These are phyloP conservation scores for Cyberlindnera maclurae DNA, from an alignment of 805 yeast species.

Conservation along the genomic window DNA sequence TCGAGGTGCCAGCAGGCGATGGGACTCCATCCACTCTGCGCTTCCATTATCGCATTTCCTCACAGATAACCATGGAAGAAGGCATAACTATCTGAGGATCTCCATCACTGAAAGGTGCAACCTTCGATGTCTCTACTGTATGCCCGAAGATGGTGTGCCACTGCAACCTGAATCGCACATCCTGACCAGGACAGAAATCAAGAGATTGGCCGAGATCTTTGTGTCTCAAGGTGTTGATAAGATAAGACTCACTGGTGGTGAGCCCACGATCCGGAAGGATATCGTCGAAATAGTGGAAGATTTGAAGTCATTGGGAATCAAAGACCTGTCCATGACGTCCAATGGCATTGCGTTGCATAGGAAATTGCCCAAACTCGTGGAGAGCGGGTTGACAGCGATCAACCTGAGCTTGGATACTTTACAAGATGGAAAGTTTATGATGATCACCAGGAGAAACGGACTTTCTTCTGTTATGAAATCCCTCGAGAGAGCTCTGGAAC, in stretches of 20 bases:
- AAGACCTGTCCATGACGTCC: slow-evolving; percentile 44
- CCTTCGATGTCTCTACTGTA: slow-evolving; percentile 41
- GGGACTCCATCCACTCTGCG: slow-evolving; percentile 15
- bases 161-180: slow-evolving; percentile 35
- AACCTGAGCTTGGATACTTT: slow-evolving; percentile 45
- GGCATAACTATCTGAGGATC: slow-evolving; percentile 43
- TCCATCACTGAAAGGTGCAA: slow-evolving; percentile 47
- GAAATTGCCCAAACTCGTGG: slow-evolving; percentile 35
- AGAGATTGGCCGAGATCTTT: slow-evolving; percentile 35
- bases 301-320: slow-evolving; percentile 32
- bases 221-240: slow-evolving; percentile 43
- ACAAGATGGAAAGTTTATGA: slow-evolving; percentile 41
- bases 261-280: slow-evolving; percentile 47
- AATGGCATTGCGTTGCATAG: slow-evolving; percentile 45
- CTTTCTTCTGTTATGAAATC: slow-evolving; percentile 37
- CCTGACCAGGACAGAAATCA: slow-evolving; percentile 37
- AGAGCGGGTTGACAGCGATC: slow-evolving; percentile 38
- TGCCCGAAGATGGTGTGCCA: slow-evolving; percentile 53
- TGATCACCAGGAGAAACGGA: slow-evolving; percentile 46
- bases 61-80: slow-evolving; percentile 37
- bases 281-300: slow-evolving; percentile 35
- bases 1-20: slow-evolving; percentile 1
- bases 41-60: slow-evolving; percentile 34
- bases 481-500: slow-evolving; percentile 35
- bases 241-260: slow-evolving; percentile 49